Evolutionary conservation across 768 basidiomycete genomes (phyloP).

Genomic region (Tephrocybe sp.): DNA sequence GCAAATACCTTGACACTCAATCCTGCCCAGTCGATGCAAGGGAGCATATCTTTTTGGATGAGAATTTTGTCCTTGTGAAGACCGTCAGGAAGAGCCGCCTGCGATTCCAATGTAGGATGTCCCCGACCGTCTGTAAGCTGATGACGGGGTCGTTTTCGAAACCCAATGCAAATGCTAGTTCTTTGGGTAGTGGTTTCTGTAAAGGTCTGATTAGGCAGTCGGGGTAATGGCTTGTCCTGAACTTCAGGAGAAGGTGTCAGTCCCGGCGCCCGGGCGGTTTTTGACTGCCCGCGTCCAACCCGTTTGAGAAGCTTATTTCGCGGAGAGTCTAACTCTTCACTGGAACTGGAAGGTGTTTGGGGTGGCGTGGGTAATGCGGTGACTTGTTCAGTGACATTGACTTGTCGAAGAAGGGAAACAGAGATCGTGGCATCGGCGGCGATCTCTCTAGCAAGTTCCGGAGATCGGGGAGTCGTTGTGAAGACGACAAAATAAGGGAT

Average conservation of each 20-base stretch:
- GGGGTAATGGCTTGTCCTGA: slow-evolving; percentile 41
- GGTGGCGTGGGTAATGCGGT: slow-evolving; percentile 45
- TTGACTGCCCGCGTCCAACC: slow-evolving; percentile 29
- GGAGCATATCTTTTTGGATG: slow-evolving; percentile 57
- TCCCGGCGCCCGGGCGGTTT: slow-evolving; percentile 20
- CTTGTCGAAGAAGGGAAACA: slow-evolving; percentile 62
- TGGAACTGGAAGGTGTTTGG: slow-evolving; percentile 40
- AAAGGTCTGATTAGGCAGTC: slow-evolving; percentile 38
- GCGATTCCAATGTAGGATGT: slow-evolving; percentile 46
- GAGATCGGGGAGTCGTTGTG: slow-evolving; percentile 57
- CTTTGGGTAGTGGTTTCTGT: slow-evolving; percentile 44
- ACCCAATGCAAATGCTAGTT: slow-evolving; percentile 59
- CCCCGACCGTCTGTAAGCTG: slow-evolving; percentile 32
- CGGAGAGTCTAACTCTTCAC: slow-evolving; percentile 40
- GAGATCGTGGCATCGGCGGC: slow-evolving; percentile 68
- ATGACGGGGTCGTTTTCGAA: slow-evolving; percentile 64
- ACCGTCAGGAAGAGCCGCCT: slow-evolving; percentile 60
- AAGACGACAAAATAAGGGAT: slow-evolving; percentile 76
- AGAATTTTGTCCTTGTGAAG: slow-evolving; percentile 58
- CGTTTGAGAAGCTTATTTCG: slow-evolving; percentile 33
- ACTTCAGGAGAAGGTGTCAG: slow-evolving; percentile 23
- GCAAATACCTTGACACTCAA: slow-evolving; percentile 61
- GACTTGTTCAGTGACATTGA: slow-evolving; percentile 47
- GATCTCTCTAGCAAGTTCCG: slow-evolving; percentile 57
- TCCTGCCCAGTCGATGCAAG: slow-evolving; percentile 65